Evolutionary conservation across 2,329 filamentous ascomycete species (phyloP).

Genomic region (Diplodia scrobiculata): DNA sequence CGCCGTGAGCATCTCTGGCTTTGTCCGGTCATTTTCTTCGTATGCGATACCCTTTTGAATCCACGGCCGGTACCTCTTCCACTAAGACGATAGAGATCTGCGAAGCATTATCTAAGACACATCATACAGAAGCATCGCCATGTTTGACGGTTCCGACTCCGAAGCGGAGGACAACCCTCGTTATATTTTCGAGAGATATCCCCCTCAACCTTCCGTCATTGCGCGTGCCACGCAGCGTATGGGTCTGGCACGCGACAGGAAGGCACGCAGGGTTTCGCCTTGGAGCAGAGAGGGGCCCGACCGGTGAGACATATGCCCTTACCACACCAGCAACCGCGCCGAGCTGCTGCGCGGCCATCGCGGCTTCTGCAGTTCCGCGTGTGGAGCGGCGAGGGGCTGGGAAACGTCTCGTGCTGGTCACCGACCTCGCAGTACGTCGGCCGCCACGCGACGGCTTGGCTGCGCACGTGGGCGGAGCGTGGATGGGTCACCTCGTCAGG

Average conservation of each 20-base stretch:
- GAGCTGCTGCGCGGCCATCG: too few species aligned
- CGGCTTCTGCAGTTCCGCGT: background rate
- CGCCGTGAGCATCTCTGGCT: background rate
- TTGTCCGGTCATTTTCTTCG: background rate
- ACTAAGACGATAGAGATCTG: too few species aligned
- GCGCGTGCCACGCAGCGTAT: background rate
- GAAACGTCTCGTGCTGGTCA: conserved; percentile 39
- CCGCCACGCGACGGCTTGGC: background rate
- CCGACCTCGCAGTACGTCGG: background rate
- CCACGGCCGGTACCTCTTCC: background rate
- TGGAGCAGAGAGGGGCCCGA: too few species aligned
- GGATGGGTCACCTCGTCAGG: background rate
- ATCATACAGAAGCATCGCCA: too few species aligned
- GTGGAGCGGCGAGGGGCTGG: conserved; percentile 51
- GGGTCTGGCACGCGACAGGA: background rate
- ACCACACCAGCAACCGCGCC: too few species aligned
- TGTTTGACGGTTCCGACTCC: background rate
- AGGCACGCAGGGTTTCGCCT: too few species aligned
- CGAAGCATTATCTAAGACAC: too few species aligned
- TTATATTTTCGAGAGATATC: too few species aligned
- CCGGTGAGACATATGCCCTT: too few species aligned
- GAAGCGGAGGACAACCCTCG: background rate
- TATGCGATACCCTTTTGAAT: conserved; percentile 6
- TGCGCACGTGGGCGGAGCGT: background rate
- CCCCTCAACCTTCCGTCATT: too few species aligned